Evolutionary conservation across 1,139 yeast genomes (phyloP), one percentile per base, ranked within the genome.

Genomic region (Debaryomyces sp.): DNA sequence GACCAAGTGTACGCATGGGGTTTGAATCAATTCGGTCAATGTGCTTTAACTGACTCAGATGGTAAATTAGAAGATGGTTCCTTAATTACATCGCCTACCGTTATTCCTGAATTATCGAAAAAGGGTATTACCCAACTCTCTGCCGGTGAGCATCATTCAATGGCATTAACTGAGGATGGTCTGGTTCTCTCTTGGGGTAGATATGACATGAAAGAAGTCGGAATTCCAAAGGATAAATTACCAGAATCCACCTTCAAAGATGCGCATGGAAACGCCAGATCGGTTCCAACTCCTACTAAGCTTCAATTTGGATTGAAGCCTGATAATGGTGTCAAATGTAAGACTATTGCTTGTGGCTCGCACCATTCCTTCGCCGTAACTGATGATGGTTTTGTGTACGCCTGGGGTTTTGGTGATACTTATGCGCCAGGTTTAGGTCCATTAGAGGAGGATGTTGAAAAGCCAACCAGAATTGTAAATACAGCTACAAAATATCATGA

Each of bases 341-440:
- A 82, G 60, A 66, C 77, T 6, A 75, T 92, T 41, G 87, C 95
- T 5, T 82, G 87, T 43, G 99, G 99, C 0, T 87, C 96, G 0
- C 98, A 94, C 60, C 99, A 94, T 65, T 87, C 96, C 0, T 71
- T 94, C 52, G 97, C 97, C 1, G 79, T 92, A 5, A 84, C 95
- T 7, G 81, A 77, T 32, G 92, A 89, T 57, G 99, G 99, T 5
- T 73, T 88, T 50, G 89, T 85, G 0, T 94, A 85, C 72, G 82
- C 97, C 1, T 94, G 99, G 99, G 99, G 99, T 1, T 94, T 92
- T 64, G 97, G 95, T 43, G 98, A 92, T 56, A 91, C 97, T 0
- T 94, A 89, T 65, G 99, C 96, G 21, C 85, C 94, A 30, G 99
- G 99, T 4, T 84, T 91, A 51, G 99, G 99, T 8, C 94, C 92